Conservation (phyloP, 306 rosid genomes). For the Citrullus colocynthis region DNA sequence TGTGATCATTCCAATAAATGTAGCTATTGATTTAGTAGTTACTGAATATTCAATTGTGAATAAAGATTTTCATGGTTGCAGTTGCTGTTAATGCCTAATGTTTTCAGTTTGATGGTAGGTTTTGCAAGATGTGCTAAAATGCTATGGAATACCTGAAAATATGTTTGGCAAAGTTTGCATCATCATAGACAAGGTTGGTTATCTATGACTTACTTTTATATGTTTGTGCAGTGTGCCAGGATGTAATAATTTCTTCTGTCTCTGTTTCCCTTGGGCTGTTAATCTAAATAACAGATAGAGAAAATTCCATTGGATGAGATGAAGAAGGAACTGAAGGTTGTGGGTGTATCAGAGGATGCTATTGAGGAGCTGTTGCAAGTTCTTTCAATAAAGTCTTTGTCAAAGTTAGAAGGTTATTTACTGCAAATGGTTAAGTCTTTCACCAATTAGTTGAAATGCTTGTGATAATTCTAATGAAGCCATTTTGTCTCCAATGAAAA, state of each 20-base stretch:
- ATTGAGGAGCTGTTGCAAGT: constrained; percentile 66
- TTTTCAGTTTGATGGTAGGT: constrained; percentile 35
- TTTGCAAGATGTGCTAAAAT: constrained; percentile 70
- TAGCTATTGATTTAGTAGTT: neutral
- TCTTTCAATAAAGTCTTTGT: constrained; percentile 82
- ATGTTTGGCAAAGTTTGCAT: constrained; percentile 86
- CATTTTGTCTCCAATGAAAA: too few species aligned
- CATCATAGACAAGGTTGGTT: constrained; percentile 90
- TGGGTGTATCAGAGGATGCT: constrained; percentile 68
- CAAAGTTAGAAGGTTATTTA: constrained; percentile 69
- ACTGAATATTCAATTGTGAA: neutral
- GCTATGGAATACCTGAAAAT: constrained; percentile 52
- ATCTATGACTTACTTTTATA: neutral
- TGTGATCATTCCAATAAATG: neutral
- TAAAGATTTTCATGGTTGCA: neutral
- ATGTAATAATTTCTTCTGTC: neutral
- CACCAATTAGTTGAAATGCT: neutral
- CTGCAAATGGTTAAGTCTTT: neutral
- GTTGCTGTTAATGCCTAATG: neutral
- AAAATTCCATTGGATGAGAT: constrained; percentile 72
- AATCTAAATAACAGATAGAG: constrained; percentile 45
- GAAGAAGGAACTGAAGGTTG: constrained; percentile 53
- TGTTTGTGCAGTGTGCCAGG: neutral
- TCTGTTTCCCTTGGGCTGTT: neutral
- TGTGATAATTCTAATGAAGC: neutral